Evolutionary conservation across 78 protist species (phyloP), one percentile per base, ranked within the genome.

Genomic region (Dictyostelium purpureum): DNA sequence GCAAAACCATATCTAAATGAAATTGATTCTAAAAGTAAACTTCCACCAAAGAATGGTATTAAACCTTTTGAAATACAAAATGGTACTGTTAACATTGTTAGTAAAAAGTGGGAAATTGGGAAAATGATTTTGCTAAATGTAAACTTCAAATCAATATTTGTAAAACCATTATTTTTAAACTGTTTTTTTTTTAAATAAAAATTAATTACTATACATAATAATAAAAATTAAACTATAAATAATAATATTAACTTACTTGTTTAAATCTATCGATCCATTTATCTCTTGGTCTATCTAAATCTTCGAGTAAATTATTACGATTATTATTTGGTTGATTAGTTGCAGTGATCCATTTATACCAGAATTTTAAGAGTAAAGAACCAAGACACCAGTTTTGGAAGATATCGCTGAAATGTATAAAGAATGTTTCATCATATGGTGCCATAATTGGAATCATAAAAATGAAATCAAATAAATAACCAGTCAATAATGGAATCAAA

Each of bases 41-140:
- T 85, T 7, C 92, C 92, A 28, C 92, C 92, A 31, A 85, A 59
- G 18, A 54, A 85, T 43, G 92, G 92, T 0, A 85, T 65, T 9
- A 85, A 38, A 21, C 61, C 61, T 31, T 57, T 56, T 7, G 92
- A 70, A n/a, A 85, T n/a, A 35, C 49, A 85, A 47, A 54, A 71
- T 43, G 92, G 92, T 4, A 85, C 92, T 18, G 92, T 73, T 12
- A 85, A 47, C 19, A 85, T 47, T n/a, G 59, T 61, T 37, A 85
- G n/a, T 26, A 47, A 26, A 35, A 42, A 85, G 71, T 85, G 82
- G 10, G n/a, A 31, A 24, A 85, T 85, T 31, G 92, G 92, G 69
- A 85, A 70, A 42, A 85, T 45, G 18, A 85, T 61, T 52, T 85
- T 85, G 12, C 26, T 28, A 24, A 85, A 28, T 21, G 83, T 85